Conservation (phyloP, 345 rosid species). For the Turritis glabra region DNA sequence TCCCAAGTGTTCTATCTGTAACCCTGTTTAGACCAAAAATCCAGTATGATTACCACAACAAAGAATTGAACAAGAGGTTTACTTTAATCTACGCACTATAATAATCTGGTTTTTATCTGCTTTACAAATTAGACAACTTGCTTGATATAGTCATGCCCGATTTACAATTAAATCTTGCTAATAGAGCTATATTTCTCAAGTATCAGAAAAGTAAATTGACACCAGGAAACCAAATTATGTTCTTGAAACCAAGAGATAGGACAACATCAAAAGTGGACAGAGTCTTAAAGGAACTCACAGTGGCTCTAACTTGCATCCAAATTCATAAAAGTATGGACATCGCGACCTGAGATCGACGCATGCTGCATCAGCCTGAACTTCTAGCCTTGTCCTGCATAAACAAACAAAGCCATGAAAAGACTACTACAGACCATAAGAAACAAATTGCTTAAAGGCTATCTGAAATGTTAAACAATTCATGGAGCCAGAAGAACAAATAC, state of each 20-base stretch:
- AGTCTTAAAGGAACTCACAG: slow-evolving; percentile 54
- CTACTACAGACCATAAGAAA: neutral
- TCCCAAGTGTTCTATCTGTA: slow-evolving; percentile 69
- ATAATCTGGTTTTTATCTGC: neutral
- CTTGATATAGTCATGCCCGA: neutral
- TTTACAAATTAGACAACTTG: neutral
- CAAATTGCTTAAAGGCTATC: neutral
- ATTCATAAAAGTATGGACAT: slow-evolving; percentile 74
- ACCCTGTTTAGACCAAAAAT: slow-evolving; percentile 40
- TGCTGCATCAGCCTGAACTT: slow-evolving; percentile 90
- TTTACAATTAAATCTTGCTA: neutral
- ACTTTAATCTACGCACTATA: neutral
- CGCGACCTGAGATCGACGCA: slow-evolving; percentile 84
- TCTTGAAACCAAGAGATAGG: neutral
- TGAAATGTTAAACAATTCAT: neutral
- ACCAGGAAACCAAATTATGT: neutral
- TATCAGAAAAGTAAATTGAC: neutral
- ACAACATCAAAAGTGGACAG: neutral
- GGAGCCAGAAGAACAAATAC: neutral
- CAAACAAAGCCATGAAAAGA: neutral
- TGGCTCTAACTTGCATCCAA: slow-evolving; percentile 86
- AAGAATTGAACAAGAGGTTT: neutral
- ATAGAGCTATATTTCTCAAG: neutral
- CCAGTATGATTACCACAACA: neutral
- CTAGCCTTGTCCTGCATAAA: slow-evolving; percentile 65